Base-by-base conservation (phyloP, 2,329 filamentous ascomycete species). In the Xylariomycetidae sp. region DNA sequence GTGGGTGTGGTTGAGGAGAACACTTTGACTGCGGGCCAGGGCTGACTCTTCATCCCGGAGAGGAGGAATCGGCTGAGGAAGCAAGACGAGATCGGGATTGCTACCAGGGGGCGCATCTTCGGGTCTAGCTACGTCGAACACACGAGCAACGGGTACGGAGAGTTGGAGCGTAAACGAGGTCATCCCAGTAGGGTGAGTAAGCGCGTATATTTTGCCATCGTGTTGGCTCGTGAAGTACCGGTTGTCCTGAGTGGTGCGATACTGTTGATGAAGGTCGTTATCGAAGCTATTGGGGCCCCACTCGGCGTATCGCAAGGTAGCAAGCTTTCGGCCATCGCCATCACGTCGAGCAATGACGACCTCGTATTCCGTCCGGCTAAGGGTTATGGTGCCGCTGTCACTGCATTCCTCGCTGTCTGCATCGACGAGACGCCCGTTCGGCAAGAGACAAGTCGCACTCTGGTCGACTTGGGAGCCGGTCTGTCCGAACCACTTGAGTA, bases 241-340 rank as follows among this genome's bases (percentile, higher is more conserved):
- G 46, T 85, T 80, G 56, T 96, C 89, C 54, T 89, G 81, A 1
- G 88, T 87, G 9, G 69, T 64, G 10, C 74, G 74, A 52, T 96
- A 92, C 53, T 96, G 87, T 31, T 76, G 76, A 49, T 87, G 80
- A 6, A 98, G 76, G 55, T 98, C 92, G 43, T 76, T 76, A 58
- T 98, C 90, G 40, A 81, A 85, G 38, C 83, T 93, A 59, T 98
- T 98, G 10, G 89, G 85, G 1, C 79, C 81, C 92, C 92, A 98
- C 58, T 98, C 92, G 9, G 87, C 84, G 54, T 93, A 98, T 45
- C 79, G 89, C 47, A 98, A 76, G 0, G 86, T 95, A 51, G 88
- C 94, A 42, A 98, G 82, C 6, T 78, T 76, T 38, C 82, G 76
- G 2, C 82, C 81, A 4, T 77, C 26, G 20, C 20, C 80, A 46